phyloP scores from a whole-genome alignment of 345 rosid species.

The Syzygium grande region DNA sequence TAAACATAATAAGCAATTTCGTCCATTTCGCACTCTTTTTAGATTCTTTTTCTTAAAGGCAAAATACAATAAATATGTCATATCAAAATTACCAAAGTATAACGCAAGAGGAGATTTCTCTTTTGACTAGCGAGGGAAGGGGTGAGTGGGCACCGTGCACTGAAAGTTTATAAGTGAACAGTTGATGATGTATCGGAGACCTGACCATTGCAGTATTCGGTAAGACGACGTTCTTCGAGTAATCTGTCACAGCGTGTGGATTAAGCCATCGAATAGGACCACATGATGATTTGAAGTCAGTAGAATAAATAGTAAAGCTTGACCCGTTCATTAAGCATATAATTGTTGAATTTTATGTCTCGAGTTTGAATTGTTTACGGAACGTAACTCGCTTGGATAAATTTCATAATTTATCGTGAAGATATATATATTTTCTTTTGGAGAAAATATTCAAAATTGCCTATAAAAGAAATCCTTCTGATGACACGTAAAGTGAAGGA shows the following conservation, averaged over 20 bases:
- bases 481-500: too few species aligned
- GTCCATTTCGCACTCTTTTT: neutral
- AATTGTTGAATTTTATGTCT: too few species aligned
- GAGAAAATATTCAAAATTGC: too few species aligned
- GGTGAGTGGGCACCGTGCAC: neutral
- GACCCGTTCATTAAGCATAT: neutral
- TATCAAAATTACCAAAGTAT: neutral
- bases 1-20: neutral
- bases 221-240: neutral
- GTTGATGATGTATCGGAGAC: neutral
- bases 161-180: neutral
- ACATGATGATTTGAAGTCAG: neutral
- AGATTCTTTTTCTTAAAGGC: neutral
- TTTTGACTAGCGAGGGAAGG: neutral
- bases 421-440: too few species aligned
- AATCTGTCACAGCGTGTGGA: neutral
- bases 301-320: neutral
- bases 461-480: too few species aligned
- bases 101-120: neutral
- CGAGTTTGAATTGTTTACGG: too few species aligned
- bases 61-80: neutral
- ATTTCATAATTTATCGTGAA: too few species aligned
- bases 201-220: neutral
- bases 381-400: too few species aligned
- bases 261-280: neutral